These are phyloP conservation scores for Porcisia hertigi DNA, from an alignment of 208 protist species.

Conservation along the genomic window DNA sequence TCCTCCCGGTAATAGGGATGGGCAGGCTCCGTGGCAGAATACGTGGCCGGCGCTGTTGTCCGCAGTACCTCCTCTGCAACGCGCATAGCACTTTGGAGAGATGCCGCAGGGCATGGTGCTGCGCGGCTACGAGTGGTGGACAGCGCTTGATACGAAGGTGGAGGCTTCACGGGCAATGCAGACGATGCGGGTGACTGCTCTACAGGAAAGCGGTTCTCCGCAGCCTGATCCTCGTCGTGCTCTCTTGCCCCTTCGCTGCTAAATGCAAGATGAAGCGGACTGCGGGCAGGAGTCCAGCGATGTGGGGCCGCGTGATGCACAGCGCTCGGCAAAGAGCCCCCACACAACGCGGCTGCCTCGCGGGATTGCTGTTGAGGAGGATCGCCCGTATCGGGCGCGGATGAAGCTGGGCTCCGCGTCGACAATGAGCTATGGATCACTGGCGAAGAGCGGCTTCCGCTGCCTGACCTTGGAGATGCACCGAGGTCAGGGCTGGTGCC, in stretches of 20 bases:
- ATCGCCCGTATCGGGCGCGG: neutral
- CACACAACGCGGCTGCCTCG: neutral
- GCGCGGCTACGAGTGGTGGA: neutral
- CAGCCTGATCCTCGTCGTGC: neutral
- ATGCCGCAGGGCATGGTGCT: no score
- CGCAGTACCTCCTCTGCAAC: constrained; percentile 29
- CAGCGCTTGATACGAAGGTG: neutral
- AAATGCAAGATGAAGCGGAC: neutral
- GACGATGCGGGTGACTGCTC: neutral
- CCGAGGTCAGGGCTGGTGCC: neutral
- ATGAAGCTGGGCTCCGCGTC: constrained; percentile 13
- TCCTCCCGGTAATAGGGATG: constrained; percentile 19
- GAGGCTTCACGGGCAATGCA: neutral
- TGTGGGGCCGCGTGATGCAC: neutral
- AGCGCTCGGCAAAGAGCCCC: neutral
- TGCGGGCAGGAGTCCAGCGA: constrained; percentile 17
- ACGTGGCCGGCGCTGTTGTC: neutral
- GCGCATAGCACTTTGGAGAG: constrained; percentile 11
- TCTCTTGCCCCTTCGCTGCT: neutral
- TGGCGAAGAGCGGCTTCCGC: constrained; percentile 1
- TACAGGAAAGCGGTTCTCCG: no score
- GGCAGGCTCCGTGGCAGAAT: neutral
- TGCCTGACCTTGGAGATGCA: neutral
- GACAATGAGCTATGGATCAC: constrained; percentile 1
- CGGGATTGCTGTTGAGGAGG: neutral